These are phyloP conservation scores for Yarrowia divulgata DNA, from an alignment of 805 yeast genomes.

Conservation along the genomic window DNA sequence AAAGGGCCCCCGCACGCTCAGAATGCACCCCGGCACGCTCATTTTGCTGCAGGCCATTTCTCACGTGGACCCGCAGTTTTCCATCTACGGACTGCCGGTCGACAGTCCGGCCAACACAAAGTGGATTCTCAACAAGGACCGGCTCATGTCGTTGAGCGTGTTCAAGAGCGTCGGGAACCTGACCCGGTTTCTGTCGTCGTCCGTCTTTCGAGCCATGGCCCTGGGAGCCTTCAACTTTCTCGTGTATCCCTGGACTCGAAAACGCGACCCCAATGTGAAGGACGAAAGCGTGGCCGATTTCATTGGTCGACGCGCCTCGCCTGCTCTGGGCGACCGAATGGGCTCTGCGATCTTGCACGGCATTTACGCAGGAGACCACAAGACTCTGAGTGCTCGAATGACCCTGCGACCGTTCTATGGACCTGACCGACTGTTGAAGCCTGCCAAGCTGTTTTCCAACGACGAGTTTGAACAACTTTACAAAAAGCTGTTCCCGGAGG, in stretches of 20 bases:
- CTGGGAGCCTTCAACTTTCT: constrained; percentile 57
- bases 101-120: constrained; percentile 72
- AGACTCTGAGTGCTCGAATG: constrained; percentile 67
- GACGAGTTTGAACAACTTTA: constrained; percentile 43
- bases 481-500: constrained; percentile 44
- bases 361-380: constrained; percentile 85
- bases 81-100: constrained; percentile 65
- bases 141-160: constrained; percentile 49
- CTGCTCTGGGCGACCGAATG: constrained; percentile 59
- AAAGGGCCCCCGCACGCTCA: constrained; percentile 88
- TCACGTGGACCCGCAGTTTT: constrained; percentile 57
- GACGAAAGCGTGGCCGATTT: constrained; percentile 81
- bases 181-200: constrained; percentile 43
- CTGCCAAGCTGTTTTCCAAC: constrained; percentile 46
- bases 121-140: constrained; percentile 59
- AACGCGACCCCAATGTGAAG: constrained; percentile 43
- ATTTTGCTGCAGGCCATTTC: constrained; percentile 47
- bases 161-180: constrained; percentile 40
- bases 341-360: constrained; percentile 88
- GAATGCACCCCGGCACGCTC: constrained; percentile 73
- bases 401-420: constrained; percentile 63
- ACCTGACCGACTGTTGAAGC: constrained; percentile 59
- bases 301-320: constrained; percentile 73
- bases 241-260: constrained; percentile 45
- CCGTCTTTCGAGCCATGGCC: constrained; percentile 59